Base-by-base conservation (phyloP, 495 filamentous ascomycete species). In the Bacidia gigantensis region DNA sequence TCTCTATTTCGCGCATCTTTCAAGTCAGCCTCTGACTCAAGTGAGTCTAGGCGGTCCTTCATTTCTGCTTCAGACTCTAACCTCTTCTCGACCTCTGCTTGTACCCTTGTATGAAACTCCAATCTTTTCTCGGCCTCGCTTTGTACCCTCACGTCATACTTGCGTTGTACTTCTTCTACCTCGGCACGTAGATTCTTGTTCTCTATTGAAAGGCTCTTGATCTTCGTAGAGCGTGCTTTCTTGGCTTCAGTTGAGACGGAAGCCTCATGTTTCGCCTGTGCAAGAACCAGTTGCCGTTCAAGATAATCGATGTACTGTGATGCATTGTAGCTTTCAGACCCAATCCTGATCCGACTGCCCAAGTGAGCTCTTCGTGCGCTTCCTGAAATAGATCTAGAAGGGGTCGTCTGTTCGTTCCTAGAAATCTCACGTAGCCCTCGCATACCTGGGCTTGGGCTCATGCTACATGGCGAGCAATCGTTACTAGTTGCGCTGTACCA, bases 291-390 rank as follows among this genome's bases (percentile, higher is more conserved):
- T 52, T 75, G 70, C 17, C 58, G 56, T 51, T 75, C 72, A 5
- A 75, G 65, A 54, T 71, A 71, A 40, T 75, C 73, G 40, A 76
- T 74, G 57, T 75, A 75, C 41, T 65, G 60, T 3, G 64, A 52
- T 12, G 62, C 58, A 51, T 63, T 60, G 38, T 56, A 58, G 50
- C 56, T 66, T 10, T 58, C 41, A 49, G 56, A 56, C 38, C 57
- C 51, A 21, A 56, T 44, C 41, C 20, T 44, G 24, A n/a, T 51
- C 41, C 38, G 53, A 38, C 10, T 46, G 54, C 24, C 49, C 57
- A 11, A 26, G 25, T 26, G 52, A 44, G 11, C 55, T 53, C 23
- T 50, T 18, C 23, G 53, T 51, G 41, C 45, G 42, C 20, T 60
- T 57, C 32, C 49, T 56, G 62, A 56, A 20, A 56, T 45, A 23